Evolutionary conservation across 345 rosid genomes (phyloP), one percentile per base, ranked within the genome.

Genomic region (Crucihimalaya himalaica): DNA sequence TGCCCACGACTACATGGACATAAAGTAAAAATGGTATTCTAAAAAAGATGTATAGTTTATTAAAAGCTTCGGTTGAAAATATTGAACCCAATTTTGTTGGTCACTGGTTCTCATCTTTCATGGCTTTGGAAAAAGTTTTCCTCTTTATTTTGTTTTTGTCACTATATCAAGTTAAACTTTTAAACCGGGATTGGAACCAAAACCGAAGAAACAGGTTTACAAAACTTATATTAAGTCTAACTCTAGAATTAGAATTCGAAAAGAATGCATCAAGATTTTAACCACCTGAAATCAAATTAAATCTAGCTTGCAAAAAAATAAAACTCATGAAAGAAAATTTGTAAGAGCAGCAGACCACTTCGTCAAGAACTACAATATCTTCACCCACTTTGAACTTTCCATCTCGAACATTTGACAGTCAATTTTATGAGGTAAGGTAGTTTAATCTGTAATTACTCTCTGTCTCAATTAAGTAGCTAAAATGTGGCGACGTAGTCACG

Each of bases 51-150:
- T 35, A 25, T 47, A 66, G 32, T 56, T 20, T 66, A 54, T 40
- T 11, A 18, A 66, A 71, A 45, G 28, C 23, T 34, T 74, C 52
- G 20, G 78, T 35, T 57, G 59, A 23, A 74, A 47, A 18, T 57
- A 28, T 35, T 56, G 72, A 74, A 74, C 66, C 48, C 52, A 46
- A 66, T 74, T 56, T 74, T 73, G 78, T 73, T 65, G 59, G 54
- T 25, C 65, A 46, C 31, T 73, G 55, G 43, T 14, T 15, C 48
- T 15, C 8, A 46, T 62, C 52, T 62, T 47, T 45, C n/a, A 21
- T 48, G 14, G 52, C 27, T 34, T 46, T 18, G 1, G 0, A 42
- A 15, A 42, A n/a, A 5, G 2, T 1, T 15, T 5, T 43, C 0
- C 15, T 39, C 1, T 39, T 11, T 39, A 1, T 2, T 4, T 52